These are phyloP conservation scores for Silene vulgaris DNA, from an alignment of 179 eudicot species.

Conservation along the genomic window DNA sequence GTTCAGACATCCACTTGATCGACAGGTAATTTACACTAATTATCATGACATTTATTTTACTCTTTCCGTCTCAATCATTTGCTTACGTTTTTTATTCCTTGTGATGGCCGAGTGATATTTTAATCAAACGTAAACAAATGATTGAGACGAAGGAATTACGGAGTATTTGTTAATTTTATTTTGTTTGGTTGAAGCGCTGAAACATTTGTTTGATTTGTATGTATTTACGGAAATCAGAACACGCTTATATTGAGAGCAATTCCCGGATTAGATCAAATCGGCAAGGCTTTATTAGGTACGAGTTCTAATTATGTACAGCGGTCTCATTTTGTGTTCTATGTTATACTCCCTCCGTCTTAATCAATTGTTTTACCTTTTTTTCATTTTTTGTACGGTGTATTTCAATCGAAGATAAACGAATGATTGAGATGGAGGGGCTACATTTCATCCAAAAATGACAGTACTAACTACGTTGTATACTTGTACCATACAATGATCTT, in stretches of 20 bases:
- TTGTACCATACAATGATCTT: no score
- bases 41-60: not conserved
- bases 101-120: no score
- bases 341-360: no score
- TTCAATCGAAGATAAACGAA: not conserved
- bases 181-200: slow-evolving; percentile 6
- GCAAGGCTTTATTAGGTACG: slow-evolving; percentile 76
- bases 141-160: no score
- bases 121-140: no score
- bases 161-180: not conserved
- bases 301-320: no score
- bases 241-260: slow-evolving; percentile 81
- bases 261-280: slow-evolving; percentile 80
- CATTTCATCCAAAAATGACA: no score
- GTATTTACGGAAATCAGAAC: slow-evolving; percentile 39
- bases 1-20: slow-evolving; percentile 88
- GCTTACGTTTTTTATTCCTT: no score
- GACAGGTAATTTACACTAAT: slow-evolving; percentile 40
- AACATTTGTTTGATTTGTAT: not conserved
- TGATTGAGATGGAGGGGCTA: not conserved
- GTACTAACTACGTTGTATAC: no score
- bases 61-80: not conserved
- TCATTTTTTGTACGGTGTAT: no score
- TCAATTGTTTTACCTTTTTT: no score
- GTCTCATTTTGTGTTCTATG: no score